Conservation (phyloP, 2,329 filamentous ascomycete species). For the Arachnopeziza araneosa region DNA sequence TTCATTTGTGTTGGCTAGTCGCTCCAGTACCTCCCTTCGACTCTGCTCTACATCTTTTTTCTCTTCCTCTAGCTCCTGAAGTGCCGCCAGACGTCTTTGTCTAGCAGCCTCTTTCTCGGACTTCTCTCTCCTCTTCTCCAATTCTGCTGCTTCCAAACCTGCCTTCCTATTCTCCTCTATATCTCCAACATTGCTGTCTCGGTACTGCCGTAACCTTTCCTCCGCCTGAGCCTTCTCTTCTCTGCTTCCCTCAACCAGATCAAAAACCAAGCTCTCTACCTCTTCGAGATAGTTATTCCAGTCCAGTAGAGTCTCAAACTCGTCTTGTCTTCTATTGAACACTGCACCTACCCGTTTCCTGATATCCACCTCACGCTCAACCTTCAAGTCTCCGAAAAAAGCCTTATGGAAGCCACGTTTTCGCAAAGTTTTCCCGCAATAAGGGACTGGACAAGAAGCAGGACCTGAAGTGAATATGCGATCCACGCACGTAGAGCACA, state of each 20-base stretch:
- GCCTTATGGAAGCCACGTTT: constrained; percentile 79
- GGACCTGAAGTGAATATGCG: constrained; percentile 90
- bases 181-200: constrained; percentile 63
- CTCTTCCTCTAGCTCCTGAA: constrained; percentile 66
- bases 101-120: constrained; percentile 63
- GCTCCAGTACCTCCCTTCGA: constrained; percentile 63
- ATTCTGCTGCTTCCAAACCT: constrained; percentile 51
- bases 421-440: constrained; percentile 80
- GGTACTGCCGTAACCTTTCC: constrained; percentile 58
- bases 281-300: constrained; percentile 95
- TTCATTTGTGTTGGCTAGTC: constrained; percentile 56
- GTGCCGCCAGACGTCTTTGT: constrained; percentile 53
- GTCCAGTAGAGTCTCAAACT: constrained; percentile 77
- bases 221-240: constrained; percentile 46
- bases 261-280: constrained; percentile 85
- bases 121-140: constrained; percentile 48
- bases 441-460: constrained; percentile 84
- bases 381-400: constrained; percentile 81
- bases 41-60: constrained; percentile 56
- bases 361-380: constrained; percentile 93
- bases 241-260: constrained; percentile 67
- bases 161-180: constrained; percentile 56
- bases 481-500: constrained; percentile 95
- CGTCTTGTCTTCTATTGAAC: constrained; percentile 84
- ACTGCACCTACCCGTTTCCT: constrained; percentile 70